These are phyloP conservation scores for Stephania yunnanensis DNA, from an alignment of 164 flowering plant species.

Conservation along the genomic window DNA sequence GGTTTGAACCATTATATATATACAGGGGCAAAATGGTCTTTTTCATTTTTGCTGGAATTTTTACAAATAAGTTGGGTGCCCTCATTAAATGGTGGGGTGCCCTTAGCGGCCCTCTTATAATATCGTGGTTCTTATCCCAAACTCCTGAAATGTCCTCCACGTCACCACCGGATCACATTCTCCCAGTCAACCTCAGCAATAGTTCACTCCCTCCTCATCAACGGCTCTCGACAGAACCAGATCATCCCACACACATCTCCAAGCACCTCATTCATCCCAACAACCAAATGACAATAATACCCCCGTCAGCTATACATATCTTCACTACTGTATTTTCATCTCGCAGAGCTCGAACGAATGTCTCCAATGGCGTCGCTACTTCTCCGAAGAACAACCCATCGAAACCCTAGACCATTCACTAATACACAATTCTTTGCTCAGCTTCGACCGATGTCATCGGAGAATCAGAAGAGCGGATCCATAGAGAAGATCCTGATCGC, in stretches of 20 bases:
- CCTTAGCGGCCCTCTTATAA: too few relatives aligned
- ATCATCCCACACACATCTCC: neutral
- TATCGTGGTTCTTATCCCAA: too few relatives aligned
- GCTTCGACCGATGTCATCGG: constrained; percentile 10
- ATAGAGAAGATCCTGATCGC: constrained; percentile 89
- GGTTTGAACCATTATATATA: too few relatives aligned
- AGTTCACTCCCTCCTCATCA: neutral
- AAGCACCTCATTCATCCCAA: neutral
- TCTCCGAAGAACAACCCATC: constrained; percentile 17
- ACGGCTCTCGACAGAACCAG: neutral
- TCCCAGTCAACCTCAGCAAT: neutral
- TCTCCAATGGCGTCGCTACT: constrained; percentile 24
- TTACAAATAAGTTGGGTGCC: too few relatives aligned
- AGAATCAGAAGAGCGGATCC: constrained; percentile 6
- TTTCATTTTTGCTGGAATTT: too few relatives aligned
- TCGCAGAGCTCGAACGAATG: constrained; percentile 9
- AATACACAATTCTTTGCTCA: neutral
- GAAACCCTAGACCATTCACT: neutral
- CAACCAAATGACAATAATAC: neutral
- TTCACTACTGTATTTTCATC: neutral
- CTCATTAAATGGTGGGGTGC: too few relatives aligned
- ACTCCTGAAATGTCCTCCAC: neutral
- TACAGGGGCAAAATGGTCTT: too few relatives aligned
- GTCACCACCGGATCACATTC: neutral
- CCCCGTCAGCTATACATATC: neutral